Evolutionary conservation across 192 early-diverging fungal species (phyloP), one percentile per base, ranked within the genome.

Genomic region (Helicostylum pulchrum): DNA sequence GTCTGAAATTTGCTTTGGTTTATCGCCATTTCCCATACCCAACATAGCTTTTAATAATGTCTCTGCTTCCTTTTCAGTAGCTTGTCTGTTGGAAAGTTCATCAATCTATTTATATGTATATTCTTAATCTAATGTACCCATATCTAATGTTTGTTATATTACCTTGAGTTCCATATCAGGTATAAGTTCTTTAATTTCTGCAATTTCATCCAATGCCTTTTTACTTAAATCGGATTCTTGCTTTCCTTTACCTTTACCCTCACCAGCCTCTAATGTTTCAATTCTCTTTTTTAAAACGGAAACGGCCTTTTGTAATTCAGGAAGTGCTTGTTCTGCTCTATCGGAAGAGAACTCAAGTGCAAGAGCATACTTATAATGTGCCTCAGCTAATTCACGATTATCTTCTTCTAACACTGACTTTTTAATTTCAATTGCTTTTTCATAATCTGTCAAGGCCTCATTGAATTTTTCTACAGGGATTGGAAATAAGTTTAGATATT

Each of bases 291-390:
- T 68, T 12, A 91, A 58, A 2, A 87, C 87, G 12, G 53, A 65
- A 3, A 80, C 71, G 8, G 87, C 83, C 56, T 78, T 78, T 62
- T 83, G 64, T 6, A 83, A 77, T 58, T 87, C 79, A 34, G 79
- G 79, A 21, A 86, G 47, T 0, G 89, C 83, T 20, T 75, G 70
- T 10, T 74, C 74, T 10, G 77, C 64, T 39, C 77, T 61, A 21
- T 78, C 70, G 10, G 69, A 63, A 1, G 83, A 79, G 48, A 77
- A 84, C 59, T 89, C 88, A 10, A 87, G 66, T 20, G 87, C 88
- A 36, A 91, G 77, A 0, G 82, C 85, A 20, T 88, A 75, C 60
- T 87, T 89, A 61, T 86, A 91, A 69, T 90, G 85, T 14, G 85
- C 82, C 61, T 91, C 88, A 12, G 88, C 85, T 53, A 86, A 58